A percentile compares a stretch with the other conserved stretches of the same genome.
These are phyloP conservation scores for Pseudomicrostroma phylloplanum DNA, from an alignment of 1,284 basidiomycete genomes.

Conservation along the genomic window DNA sequence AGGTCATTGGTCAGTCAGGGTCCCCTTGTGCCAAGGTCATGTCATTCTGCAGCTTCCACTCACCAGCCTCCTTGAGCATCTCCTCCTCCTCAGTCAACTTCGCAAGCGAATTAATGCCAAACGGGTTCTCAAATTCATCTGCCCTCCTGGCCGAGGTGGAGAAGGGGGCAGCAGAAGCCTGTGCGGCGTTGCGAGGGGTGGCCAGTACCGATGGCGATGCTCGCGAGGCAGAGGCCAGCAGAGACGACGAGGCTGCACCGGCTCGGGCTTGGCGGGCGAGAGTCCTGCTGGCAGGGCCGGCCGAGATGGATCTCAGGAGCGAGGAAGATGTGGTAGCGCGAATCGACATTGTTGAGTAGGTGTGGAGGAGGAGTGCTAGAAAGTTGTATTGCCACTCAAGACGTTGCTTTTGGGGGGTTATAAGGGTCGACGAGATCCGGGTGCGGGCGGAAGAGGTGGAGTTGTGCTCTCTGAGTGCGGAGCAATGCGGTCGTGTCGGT, in stretches of 20 bases:
- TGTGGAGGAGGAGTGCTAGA: background rate
- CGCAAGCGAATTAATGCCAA: constrained; percentile 46
- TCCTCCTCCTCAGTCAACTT: constrained; percentile 48
- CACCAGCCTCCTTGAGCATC: constrained; percentile 46
- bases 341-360: constrained; percentile 4
- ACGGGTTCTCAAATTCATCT: constrained; percentile 43
- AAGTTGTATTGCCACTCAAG: background rate
- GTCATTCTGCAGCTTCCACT: too few relatives aligned
- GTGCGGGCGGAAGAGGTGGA: too few relatives aligned
- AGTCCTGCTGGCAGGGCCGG: background rate
- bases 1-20: too few relatives aligned
- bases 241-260: background rate
- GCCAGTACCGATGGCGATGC: background rate
- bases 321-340: constrained; percentile 3
- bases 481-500: too few relatives aligned
- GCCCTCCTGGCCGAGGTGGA: constrained; percentile 23
- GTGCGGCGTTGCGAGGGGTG: background rate
- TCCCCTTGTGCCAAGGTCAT: too few relatives aligned
- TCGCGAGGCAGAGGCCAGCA: background rate
- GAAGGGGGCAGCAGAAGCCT: constrained; percentile 9
- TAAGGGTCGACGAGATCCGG: too few relatives aligned
- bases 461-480: too few relatives aligned
- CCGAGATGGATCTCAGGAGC: background rate
- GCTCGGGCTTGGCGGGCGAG: background rate
- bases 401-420: too few relatives aligned